Evolutionary conservation across 768 basidiomycete species (phyloP), one percentile per base, ranked within the genome.

Genomic region (Mycena haematopus): DNA sequence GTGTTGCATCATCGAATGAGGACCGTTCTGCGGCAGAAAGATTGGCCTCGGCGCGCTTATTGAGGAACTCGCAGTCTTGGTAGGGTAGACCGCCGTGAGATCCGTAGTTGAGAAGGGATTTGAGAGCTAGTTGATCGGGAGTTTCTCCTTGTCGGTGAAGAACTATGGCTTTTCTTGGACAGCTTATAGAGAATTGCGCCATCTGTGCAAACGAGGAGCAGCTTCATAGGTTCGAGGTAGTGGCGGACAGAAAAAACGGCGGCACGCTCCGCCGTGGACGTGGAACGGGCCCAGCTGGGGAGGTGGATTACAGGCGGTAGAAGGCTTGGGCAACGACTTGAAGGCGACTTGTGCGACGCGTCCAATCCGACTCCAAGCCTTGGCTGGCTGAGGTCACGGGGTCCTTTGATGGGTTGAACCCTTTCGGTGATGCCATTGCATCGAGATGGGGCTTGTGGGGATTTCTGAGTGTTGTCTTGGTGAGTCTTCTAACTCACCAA

Each of bases 61-160:
- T 21, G 6, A 62, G 46, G 6, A 56, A 50, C 27, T 55, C 21
- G 53, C 60, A 62, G 14, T 62, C 60, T 14, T 62, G 53, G 17
- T 40, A 6, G 31, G 0, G 7, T 33, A 62, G 54, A 13, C 53
- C 53, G 25, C 60, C 60, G 11, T 50, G 40, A 6, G 60, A 56
- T 8, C 53, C 60, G 29, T 47, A 29, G 22, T 56, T 21, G 21
- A 62, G 53, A 1, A 51, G 15, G 15, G 6, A 5, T 8, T 29
- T 22, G 24, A 55, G 44, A 2, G 22, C 38, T 14, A 22, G 3
- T n/a, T 55, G 53, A 1, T 55, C 53, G 25, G 14, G 25, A 42
- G 53, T 17, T 19, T 55, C 53, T 27, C 25, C 53, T 42, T 55
- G 53, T 29, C 53, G 22, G 25, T 55, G 53, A 24, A 55, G 24